phyloP scores from a whole-genome alignment of 495 filamentous ascomycete species.

The Penicillium canariense region DNA sequence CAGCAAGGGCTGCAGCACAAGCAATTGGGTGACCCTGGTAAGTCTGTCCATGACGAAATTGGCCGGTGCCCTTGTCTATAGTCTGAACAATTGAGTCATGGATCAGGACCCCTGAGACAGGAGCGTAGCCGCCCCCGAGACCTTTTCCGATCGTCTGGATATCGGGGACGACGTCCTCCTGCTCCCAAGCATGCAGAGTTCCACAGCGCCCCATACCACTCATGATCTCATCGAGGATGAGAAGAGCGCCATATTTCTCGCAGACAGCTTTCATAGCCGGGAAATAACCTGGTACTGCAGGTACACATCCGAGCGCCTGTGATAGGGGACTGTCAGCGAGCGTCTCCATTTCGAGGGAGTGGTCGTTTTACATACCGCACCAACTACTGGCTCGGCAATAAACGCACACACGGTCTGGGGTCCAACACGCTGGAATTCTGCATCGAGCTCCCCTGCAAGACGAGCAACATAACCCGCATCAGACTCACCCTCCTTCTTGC shows the following conservation, averaged over 20 bases:
- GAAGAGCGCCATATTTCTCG: constrained; percentile 60
- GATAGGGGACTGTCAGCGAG: neutral
- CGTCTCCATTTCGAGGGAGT: neutral
- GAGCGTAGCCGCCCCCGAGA: constrained; percentile 62
- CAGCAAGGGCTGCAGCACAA: constrained; percentile 55
- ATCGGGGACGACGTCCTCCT: constrained; percentile 61
- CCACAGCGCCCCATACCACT: constrained; percentile 72
- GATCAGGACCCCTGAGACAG: constrained; percentile 60
- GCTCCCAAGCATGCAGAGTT: constrained; percentile 66
- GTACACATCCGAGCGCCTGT: constrained; percentile 59
- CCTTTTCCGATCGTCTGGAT: constrained; percentile 71
- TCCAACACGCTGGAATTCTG: constrained; percentile 69
- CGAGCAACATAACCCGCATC: constrained; percentile 54
- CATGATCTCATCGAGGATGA: constrained; percentile 80
- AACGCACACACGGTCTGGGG: constrained; percentile 74
- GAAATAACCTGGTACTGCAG: constrained; percentile 63
- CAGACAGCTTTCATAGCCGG: constrained; percentile 61
- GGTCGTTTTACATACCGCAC: constrained; percentile 40
- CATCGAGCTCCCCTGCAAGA: constrained; percentile 66
- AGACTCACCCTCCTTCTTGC: constrained; percentile 46
- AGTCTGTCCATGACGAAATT: constrained; percentile 58
- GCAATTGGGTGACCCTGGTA: constrained; percentile 58
- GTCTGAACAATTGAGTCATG: constrained; percentile 51
- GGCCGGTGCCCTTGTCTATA: constrained; percentile 54
- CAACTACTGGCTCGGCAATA: constrained; percentile 69